Conservation (phyloP, 192 early-diverging fungal genomes). For the Linnemannia exigua region DNA sequence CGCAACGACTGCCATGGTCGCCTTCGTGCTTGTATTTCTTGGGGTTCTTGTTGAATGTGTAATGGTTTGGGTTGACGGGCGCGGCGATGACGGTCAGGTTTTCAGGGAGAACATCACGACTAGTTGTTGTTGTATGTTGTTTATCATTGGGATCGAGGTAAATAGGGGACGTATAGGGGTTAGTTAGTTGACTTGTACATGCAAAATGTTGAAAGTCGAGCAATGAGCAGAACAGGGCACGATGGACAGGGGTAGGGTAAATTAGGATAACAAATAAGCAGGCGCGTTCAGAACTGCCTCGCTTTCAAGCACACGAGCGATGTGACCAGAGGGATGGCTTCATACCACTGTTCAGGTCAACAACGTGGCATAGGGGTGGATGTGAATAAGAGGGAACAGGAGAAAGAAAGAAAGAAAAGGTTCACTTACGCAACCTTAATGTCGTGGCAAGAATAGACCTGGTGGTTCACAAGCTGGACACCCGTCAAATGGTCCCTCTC, state of each 20-base stretch:
- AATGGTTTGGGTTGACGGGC: conserved; percentile 45
- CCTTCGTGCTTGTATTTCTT: conserved; percentile 33
- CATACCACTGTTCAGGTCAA: background rate
- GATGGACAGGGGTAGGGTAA: background rate
- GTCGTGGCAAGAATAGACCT: conserved; percentile 47
- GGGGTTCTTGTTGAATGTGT: conserved; percentile 43
- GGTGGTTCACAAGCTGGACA: conserved; percentile 39
- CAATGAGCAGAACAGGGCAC: background rate
- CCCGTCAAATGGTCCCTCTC: conserved; percentile 35
- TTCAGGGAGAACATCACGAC: conserved; percentile 20
- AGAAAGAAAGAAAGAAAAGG: background rate
- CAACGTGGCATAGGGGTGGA: background rate
- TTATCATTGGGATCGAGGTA: background rate
- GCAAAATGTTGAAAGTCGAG: background rate
- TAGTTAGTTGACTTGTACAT: background rate
- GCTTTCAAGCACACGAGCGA: background rate
- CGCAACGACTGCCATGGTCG: conserved; percentile 45
- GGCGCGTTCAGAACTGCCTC: background rate
- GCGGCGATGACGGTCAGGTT: conserved; percentile 36
- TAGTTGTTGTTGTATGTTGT: background rate
- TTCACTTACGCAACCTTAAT: conserved; percentile 47
- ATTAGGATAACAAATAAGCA: background rate
- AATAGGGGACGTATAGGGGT: background rate
- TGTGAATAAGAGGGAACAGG: background rate
- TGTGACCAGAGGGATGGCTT: background rate